phyloP scores from a whole-genome alignment of 2,329 filamentous ascomycete species.

The Apiospora saccharicola region DNA sequence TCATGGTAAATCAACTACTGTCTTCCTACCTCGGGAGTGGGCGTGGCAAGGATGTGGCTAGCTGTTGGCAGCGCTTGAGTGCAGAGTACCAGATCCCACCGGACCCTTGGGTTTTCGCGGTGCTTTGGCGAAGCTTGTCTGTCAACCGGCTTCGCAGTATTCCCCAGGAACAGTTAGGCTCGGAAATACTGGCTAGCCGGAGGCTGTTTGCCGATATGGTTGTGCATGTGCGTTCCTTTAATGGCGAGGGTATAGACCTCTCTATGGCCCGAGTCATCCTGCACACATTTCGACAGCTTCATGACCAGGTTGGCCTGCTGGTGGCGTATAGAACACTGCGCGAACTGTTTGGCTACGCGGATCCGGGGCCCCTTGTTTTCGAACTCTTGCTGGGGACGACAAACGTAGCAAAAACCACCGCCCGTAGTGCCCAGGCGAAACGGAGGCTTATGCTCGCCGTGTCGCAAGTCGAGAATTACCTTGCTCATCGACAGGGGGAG shows the following conservation, averaged over 20 bases:
- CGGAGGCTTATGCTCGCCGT: conserved; percentile 52
- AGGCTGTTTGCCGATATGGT: conserved; percentile 57
- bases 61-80: conserved; percentile 63
- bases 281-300: conserved; percentile 57
- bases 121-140: conserved; percentile 68
- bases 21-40: conserved; percentile 69
- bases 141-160: conserved; percentile 56
- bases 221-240: conserved; percentile 55
- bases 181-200: conserved; percentile 47
- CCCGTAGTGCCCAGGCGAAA: conserved; percentile 48
- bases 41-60: conserved; percentile 60
- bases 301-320: conserved; percentile 54
- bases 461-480: conserved; percentile 50
- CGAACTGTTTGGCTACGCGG: conserved; percentile 52
- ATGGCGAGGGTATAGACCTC: conserved; percentile 51
- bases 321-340: conserved; percentile 54
- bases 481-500: conserved; percentile 40
- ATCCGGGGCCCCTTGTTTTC: conserved; percentile 54
- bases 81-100: conserved; percentile 58
- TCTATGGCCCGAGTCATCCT: conserved; percentile 58
- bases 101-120: conserved; percentile 73
- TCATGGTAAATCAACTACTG: conserved; percentile 82
- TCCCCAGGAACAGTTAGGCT: conserved; percentile 37
- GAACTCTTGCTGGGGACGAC: conserved; percentile 55
- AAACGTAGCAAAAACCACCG: conserved; percentile 48